phyloP scores from a whole-genome alignment of 768 basidiomycete genomes.

The Xerocomus brunneocitrinus region DNA sequence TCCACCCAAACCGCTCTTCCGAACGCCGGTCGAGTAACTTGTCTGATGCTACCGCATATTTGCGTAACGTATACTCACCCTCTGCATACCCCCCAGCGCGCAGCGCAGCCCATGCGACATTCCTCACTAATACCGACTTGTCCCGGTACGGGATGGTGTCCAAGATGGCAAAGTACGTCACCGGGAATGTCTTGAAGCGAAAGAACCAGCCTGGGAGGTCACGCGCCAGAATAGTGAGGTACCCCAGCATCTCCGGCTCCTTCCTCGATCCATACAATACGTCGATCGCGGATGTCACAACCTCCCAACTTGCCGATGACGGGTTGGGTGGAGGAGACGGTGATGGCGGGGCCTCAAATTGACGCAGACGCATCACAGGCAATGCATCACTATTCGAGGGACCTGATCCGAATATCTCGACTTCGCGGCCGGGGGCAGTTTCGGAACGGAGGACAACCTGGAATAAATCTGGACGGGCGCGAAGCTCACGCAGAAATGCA shows the following conservation, averaged over 20 bases:
- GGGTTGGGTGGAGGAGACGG: background rate
- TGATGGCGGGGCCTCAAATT: slow-evolving; percentile 23
- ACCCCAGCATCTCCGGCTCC: slow-evolving; percentile 1
- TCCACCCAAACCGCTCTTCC: slow-evolving; percentile 19
- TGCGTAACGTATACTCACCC: slow-evolving; percentile 16
- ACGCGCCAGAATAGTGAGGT: slow-evolving; percentile 1
- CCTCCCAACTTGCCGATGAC: slow-evolving; percentile 10
- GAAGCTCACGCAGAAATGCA: slow-evolving; percentile 27
- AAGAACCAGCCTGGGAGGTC: slow-evolving; percentile 21
- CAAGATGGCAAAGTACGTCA: slow-evolving; percentile 31
- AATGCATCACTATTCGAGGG: slow-evolving; percentile 2
- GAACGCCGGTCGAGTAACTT: slow-evolving; percentile 12
- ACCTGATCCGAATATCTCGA: slow-evolving; percentile 27
- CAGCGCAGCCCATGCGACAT: slow-evolving; percentile 31
- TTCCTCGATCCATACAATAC: slow-evolving; percentile 16
- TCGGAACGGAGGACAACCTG: slow-evolving; percentile 29
- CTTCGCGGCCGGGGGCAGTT: slow-evolving; percentile 17
- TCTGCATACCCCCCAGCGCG: slow-evolving; percentile 24
- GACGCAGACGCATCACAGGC: slow-evolving; percentile 9
- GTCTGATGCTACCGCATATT: slow-evolving; percentile 18
- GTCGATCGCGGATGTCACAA: slow-evolving; percentile 13
- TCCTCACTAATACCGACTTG: slow-evolving; percentile 7
- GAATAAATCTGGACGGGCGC: slow-evolving; percentile 30
- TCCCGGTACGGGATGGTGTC: slow-evolving; percentile 15
- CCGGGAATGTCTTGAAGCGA: slow-evolving; percentile 28